phyloP scores from a whole-genome alignment of 768 basidiomycete genomes.

The Pulveroboletus ravenelii region DNA sequence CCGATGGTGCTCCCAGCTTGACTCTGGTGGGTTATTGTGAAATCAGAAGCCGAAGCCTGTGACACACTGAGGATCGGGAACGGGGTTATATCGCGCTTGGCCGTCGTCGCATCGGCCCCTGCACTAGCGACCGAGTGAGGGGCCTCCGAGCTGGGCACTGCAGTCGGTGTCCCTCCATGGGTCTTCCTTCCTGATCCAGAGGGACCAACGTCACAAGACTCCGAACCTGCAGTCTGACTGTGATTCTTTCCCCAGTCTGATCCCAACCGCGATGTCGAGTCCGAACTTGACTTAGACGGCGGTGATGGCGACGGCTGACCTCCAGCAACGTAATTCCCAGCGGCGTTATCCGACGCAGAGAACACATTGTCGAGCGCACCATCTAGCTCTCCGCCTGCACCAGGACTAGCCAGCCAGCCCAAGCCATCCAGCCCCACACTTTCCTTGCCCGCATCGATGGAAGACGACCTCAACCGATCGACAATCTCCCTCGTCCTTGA shows the following conservation, averaged over 20 bases:
- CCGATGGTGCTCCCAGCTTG: background rate
- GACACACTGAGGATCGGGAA: slow-evolving; percentile 21
- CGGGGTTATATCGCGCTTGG: slow-evolving; percentile 3
- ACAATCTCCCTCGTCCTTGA: slow-evolving; percentile 30
- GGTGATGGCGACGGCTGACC: background rate
- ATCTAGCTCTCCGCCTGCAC: slow-evolving; percentile 5
- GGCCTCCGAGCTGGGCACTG: background rate
- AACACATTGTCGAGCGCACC: background rate
- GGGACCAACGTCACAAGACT: background rate
- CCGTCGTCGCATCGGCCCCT: background rate
- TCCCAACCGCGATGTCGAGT: background rate
- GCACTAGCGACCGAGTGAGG: background rate
- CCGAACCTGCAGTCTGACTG: background rate
- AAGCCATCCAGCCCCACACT: slow-evolving; percentile 3
- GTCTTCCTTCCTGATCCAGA: slow-evolving; percentile 1
- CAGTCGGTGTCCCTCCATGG: background rate
- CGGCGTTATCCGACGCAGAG: slow-evolving; percentile 3
- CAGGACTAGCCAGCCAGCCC: slow-evolving; percentile 15
- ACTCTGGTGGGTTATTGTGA: background rate
- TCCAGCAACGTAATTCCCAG: background rate
- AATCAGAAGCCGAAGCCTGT: background rate
- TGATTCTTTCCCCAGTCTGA: slow-evolving; percentile 4
- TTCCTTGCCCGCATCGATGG: slow-evolving; percentile 20
- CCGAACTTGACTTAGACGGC: slow-evolving; percentile 1
- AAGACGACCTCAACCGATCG: slow-evolving; percentile 24